Conservation (phyloP, 441 rosid genomes). For the Adansonia rubrostipa region DNA sequence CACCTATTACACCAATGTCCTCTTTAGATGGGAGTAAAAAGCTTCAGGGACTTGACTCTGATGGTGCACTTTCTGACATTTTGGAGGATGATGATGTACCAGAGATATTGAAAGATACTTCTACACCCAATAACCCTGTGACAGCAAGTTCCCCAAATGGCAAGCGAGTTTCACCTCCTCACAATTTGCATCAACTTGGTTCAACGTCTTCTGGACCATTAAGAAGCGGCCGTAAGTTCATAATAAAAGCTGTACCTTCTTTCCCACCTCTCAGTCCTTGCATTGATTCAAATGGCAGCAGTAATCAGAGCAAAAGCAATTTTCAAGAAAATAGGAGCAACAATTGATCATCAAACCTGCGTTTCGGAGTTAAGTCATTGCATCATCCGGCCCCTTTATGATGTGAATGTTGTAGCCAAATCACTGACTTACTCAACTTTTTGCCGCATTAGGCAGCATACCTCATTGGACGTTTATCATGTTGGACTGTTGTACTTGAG, state of each 20-base stretch:
- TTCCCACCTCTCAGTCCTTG: conserved; percentile 64
- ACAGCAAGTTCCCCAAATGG: conserved; percentile 56
- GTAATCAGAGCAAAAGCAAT: conserved; percentile 24
- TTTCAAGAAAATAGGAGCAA: conserved; percentile 32
- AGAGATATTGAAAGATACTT: conserved; percentile 51
- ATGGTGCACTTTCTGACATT: conserved; percentile 26
- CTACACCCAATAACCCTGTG: conserved; percentile 41
- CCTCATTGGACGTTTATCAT: neutral
- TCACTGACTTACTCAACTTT: neutral
- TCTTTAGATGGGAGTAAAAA: conserved; percentile 36
- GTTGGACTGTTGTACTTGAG: neutral
- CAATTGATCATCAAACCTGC: conserved; percentile 6
- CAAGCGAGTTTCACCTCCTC: conserved; percentile 65
- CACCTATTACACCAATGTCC: conserved; percentile 45
- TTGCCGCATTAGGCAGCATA: neutral
- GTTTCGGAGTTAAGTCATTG: conserved; percentile 19
- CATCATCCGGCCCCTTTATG: neutral
- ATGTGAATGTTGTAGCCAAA: neutral
- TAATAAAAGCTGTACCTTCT: conserved; percentile 59
- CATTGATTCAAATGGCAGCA: conserved; percentile 32
- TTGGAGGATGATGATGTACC: conserved; percentile 52
- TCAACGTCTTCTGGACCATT: conserved; percentile 47
- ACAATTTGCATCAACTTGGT: conserved; percentile 32
- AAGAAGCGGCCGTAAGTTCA: conserved; percentile 64
- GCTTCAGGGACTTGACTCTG: conserved; percentile 35